These are phyloP conservation scores for Eryngium alpinum DNA, from an alignment of 140 eudicot genomes.

Conservation along the genomic window DNA sequence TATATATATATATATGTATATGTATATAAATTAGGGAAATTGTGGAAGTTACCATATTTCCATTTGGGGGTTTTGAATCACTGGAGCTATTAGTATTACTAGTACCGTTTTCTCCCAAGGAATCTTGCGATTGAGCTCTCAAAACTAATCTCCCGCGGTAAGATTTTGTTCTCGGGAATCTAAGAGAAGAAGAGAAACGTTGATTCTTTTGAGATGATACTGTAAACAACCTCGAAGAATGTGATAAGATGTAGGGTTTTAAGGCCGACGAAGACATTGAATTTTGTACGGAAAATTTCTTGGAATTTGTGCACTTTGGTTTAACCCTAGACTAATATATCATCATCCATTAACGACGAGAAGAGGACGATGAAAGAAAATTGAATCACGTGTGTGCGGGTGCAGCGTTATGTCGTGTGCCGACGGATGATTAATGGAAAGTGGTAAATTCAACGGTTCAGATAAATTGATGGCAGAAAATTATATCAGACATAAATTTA, in stretches of 20 bases:
- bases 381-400: not conserved
- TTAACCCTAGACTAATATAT: constrained; percentile 33
- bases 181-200: constrained; percentile 25
- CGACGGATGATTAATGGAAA: too few relatives aligned
- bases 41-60: constrained; percentile 39
- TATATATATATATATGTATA: not conserved
- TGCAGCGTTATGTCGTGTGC: not conserved
- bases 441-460: not conserved
- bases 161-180: constrained; percentile 31
- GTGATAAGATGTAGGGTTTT: constrained; percentile 28
- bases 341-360: constrained; percentile 27
- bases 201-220: constrained; percentile 29
- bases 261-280: constrained; percentile 45
- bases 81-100: constrained; percentile 20
- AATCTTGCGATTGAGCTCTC: constrained; percentile 44
- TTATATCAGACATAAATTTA: too few relatives aligned
- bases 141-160: constrained; percentile 29
- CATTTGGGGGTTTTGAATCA: constrained; percentile 59
- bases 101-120: constrained; percentile 12
- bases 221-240: constrained; percentile 33
- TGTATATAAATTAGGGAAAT: not conserved
- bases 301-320: not conserved
- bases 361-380: not conserved
- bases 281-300: not conserved
- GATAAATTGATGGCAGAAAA: too few relatives aligned